Evolutionary conservation across 2,329 filamentous ascomycete species (phyloP), one percentile per base, ranked within the genome.

Genomic region (Hypoxylon sp.): DNA sequence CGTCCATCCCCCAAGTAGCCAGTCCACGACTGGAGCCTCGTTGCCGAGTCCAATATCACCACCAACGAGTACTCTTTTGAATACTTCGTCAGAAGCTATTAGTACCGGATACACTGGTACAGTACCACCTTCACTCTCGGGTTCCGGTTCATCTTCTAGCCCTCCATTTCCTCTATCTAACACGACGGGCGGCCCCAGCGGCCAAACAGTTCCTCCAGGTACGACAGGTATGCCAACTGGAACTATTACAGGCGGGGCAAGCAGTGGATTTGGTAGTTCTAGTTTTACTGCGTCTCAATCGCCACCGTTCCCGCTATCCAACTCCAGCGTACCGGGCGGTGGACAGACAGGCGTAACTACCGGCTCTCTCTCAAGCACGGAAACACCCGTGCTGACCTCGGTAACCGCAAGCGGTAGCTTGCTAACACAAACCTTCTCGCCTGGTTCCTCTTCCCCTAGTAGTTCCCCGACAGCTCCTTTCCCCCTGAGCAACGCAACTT

Each of bases 221-320:
- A 38, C 4, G 20, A 63, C 62, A 16, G 42, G 55, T 8, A 46
- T 16, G 12, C n/a, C 56, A 49, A 51, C 49, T 48, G 49, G 45
- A 2, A 51, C 58, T 30, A 4, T 54, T 26, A 9, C 65, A 42
- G 28, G 40, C 1, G 46, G 26, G 14, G 28, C 44, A n/a, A 46
- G 40, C 42, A 55, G 52, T 16, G 54, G 40, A 4, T 26, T 54
- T 11, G 50, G 65, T 11, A 54, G 60, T 38, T 53, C 59, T 46
- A 22, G 52, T 11, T 24, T 45, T 8, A 38, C 46, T 24, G n/a
- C 9, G 16, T 52, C 55, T 44, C 62, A 61, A 38, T 53, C 61
- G 32, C 64, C 59, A n/a, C 64, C 66, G 8, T 72, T 68, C 20
- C 70, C 66, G 2, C n/a, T 68, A 22, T 45, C 67, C 4, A 73